Conservation (phyloP, 805 yeast genomes). For the Candida pseudoglaebosa region DNA sequence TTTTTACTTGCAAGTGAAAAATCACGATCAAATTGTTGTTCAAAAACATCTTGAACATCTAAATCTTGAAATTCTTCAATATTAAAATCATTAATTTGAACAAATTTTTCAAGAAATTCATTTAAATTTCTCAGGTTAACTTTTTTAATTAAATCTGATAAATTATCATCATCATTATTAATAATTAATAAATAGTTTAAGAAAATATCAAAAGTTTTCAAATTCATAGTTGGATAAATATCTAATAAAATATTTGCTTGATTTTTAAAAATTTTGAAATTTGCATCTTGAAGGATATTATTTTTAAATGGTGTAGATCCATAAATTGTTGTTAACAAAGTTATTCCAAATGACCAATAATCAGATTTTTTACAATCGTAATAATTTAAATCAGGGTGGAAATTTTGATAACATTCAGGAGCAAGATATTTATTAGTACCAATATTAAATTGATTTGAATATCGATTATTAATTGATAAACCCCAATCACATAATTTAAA, state of each 20-base stretch:
- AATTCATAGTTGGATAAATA: conserved; percentile 45
- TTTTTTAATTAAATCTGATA: conserved; percentile 13
- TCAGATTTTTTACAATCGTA: conserved; percentile 48
- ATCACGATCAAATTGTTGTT: conserved; percentile 3
- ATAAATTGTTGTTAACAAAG: conserved; percentile 46
- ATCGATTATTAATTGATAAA: conserved; percentile 43
- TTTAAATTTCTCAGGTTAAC: conserved; percentile 31
- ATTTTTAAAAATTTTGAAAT: conserved; percentile 41
- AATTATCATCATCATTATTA: conserved; percentile 30
- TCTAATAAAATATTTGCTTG: conserved; percentile 43
- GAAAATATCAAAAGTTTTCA: conserved; percentile 39
- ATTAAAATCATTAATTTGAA: conserved; percentile 23
- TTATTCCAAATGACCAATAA: conserved; percentile 53
- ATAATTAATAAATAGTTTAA: conserved; percentile 36
- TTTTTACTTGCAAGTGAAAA: conserved; percentile 1
- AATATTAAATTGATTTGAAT: conserved; percentile 34
- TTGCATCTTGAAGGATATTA: conserved; percentile 31
- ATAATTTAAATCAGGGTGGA: conserved; percentile 14
- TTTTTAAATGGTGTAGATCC: conserved; percentile 50
- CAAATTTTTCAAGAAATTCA: conserved; percentile 27
- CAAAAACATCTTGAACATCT: conserved; percentile 2
- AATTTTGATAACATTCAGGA: conserved; percentile 39
- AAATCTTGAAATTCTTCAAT: conserved; percentile 38
- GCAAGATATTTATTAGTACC: conserved; percentile 63
- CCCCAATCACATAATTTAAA: conserved; percentile 77